A percentile compares a stretch with the other conserved stretches of the same genome.
phyloP scores from a whole-genome alignment of 208 protist species.

The Crithidia bombi region DNA sequence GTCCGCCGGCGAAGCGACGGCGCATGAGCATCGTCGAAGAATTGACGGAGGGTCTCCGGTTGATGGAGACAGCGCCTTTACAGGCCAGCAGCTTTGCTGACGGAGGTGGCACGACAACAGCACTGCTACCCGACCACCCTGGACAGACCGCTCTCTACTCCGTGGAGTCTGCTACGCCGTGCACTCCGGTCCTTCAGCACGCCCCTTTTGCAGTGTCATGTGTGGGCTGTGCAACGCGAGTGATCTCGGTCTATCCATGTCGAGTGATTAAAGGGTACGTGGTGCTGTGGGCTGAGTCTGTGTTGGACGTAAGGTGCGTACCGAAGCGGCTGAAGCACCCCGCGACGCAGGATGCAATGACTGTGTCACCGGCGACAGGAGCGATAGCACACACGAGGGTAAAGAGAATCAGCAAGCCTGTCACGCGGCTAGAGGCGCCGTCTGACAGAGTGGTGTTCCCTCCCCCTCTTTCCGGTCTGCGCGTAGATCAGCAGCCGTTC shows the following conservation, averaged over 20 bases:
- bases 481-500: no score
- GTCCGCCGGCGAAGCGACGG: conserved; percentile 8
- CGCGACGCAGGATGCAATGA: neutral
- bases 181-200: no score
- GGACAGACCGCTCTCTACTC: no score
- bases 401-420: neutral
- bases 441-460: neutral
- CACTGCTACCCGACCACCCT: neutral
- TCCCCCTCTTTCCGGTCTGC: neutral
- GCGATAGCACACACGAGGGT: neutral
- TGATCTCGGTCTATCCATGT: conserved; percentile 43
- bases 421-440: neutral
- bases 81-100: neutral
- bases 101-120: neutral
- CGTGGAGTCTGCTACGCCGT: neutral
- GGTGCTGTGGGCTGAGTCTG: conserved; percentile 66
- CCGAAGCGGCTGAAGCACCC: neutral
- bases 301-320: conserved; percentile 27
- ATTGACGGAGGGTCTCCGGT: conserved; percentile 14
- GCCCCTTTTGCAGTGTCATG: conserved; percentile 26
- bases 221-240: conserved; percentile 32
- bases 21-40: conserved; percentile 21
- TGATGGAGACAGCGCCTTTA: neutral
- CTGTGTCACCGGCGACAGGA: neutral
- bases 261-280: conserved; percentile 48